Base-by-base conservation (phyloP, 2,329 filamentous ascomycete genomes). In the Ascochyta pisi region DNA sequence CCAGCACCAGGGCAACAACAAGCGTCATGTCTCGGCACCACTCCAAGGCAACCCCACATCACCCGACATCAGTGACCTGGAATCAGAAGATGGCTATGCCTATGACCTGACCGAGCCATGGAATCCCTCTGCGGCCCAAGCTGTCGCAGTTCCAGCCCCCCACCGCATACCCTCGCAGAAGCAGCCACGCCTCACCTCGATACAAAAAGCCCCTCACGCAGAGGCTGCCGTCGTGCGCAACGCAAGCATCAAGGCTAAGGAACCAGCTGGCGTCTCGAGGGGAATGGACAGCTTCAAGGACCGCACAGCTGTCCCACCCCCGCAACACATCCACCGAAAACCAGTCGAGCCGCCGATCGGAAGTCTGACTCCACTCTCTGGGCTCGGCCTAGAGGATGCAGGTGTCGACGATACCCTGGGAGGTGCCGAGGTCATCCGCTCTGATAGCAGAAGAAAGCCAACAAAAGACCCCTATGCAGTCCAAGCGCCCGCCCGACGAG, bases 81-180 rank as follows among this genome's bases (percentile, higher is more conserved):
- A 68, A 24, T 70, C 66, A 8, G 71, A 74, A 8, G 65, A 67
- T 46, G 68, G 57, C 6, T 54, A 63, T 24, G 56, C 54, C 22
- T 69, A 73, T 35, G 73, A 76, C 45, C 39, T 76, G 29, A 73
- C 62, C 24, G 69, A 73, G 19, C 71, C 73, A 7, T 76, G 73
- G 73, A 69, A 76, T 50, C 73, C 73, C 13, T 57, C 68, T 33
- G 61, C 59, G n/a, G 60, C 50, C 6, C 57, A 50, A 46, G 51
- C 59, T 15, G 59, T 60, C 40, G 51, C 64, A 27, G 61, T 64
- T 15, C 60, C 66, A 33, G 57, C 59, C 15, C 51, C 59, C 31
- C 65, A 66, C 8, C 63, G 51, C 13, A 48, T 48, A 9, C 50
- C 60, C 2, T 66, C 67, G 8, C 70, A 70, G 40, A 67, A 65